Evolutionary conservation across 805 yeast species (phyloP).

Genomic region (Yamadazyma tumulicola): DNA sequence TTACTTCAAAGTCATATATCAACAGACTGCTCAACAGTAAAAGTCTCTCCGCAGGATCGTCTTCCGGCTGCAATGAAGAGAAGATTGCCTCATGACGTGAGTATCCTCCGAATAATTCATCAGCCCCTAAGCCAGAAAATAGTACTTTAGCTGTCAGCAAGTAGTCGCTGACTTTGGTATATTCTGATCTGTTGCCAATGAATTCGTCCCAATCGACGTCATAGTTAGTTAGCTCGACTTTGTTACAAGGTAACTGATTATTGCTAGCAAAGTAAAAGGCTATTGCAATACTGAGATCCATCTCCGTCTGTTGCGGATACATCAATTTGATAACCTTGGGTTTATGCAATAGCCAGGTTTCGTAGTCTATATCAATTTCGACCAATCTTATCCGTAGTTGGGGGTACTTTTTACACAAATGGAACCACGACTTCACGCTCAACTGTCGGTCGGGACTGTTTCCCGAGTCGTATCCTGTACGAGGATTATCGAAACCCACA

Average conservation of each 20-base stretch:
- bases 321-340: constrained; percentile 60
- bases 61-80: constrained; percentile 18
- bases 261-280: constrained; percentile 91
- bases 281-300: constrained; percentile 93
- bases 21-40: constrained; percentile 55
- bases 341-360: constrained; percentile 52
- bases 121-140: constrained; percentile 94
- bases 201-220: constrained; percentile 18
- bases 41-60: constrained; percentile 20
- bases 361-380: constrained; percentile 72
- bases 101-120: constrained; percentile 94
- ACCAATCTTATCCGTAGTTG: constrained; percentile 44
- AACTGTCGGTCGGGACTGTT: constrained; percentile 86
- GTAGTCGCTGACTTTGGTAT: constrained; percentile 23
- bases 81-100: constrained; percentile 69
- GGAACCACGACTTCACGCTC: constrained; percentile 60
- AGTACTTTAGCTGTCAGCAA: constrained; percentile 62
- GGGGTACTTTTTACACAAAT: constrained; percentile 45
- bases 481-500: constrained; percentile 88
- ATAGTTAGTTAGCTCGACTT: constrained; percentile 12
- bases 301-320: constrained; percentile 83
- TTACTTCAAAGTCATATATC: constrained; percentile 63
- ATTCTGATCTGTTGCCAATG: constrained; percentile 7
- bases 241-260: constrained; percentile 28
- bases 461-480: constrained; percentile 56